A percentile compares a stretch with the other conserved stretches of the same genome.
phyloP scores from a whole-genome alignment of 768 basidiomycete species.

The Tulasnella sp. region DNA sequence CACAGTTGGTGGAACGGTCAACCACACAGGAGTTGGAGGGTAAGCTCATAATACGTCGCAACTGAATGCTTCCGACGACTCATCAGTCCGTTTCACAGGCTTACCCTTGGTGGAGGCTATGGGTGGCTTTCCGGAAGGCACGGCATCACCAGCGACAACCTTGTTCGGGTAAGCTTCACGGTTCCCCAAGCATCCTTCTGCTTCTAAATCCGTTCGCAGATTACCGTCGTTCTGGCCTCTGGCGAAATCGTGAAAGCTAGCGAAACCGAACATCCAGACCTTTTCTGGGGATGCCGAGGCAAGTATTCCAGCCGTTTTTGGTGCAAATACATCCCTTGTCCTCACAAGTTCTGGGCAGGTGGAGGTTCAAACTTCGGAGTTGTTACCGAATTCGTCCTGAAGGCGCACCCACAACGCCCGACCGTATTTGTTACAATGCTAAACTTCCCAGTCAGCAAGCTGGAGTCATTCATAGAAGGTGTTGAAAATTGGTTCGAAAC shows the following conservation, averaged over 20 bases:
- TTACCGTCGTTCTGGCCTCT: conserved; percentile 11
- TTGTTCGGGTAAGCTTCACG: conserved; percentile 30
- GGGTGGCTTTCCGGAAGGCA: conserved; percentile 45
- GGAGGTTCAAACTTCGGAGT: conserved; percentile 9
- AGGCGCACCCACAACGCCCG: conserved; percentile 47
- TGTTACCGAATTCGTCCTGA: conserved; percentile 30
- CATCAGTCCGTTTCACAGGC: conserved; percentile 32
- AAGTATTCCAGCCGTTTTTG: background rate
- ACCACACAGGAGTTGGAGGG: conserved; percentile 17
- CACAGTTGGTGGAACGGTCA: background rate
- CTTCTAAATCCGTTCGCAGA: background rate
- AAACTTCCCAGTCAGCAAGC: background rate
- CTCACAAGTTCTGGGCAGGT: conserved; percentile 17
- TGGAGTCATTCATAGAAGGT: background rate
- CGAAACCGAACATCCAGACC: conserved; percentile 6
- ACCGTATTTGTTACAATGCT: background rate
- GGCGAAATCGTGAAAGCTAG: conserved; percentile 20
- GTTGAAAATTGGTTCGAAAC: conserved; percentile 11
- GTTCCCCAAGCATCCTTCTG: background rate
- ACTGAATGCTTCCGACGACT: too few species aligned
- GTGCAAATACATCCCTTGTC: background rate
- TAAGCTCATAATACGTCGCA: too few species aligned
- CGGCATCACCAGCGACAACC: conserved; percentile 32
- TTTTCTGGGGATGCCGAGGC: conserved; percentile 23
- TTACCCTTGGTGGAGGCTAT: conserved; percentile 53